Conservation (phyloP, 2,329 filamentous ascomycete genomes). For the Fusarium piperis region DNA sequence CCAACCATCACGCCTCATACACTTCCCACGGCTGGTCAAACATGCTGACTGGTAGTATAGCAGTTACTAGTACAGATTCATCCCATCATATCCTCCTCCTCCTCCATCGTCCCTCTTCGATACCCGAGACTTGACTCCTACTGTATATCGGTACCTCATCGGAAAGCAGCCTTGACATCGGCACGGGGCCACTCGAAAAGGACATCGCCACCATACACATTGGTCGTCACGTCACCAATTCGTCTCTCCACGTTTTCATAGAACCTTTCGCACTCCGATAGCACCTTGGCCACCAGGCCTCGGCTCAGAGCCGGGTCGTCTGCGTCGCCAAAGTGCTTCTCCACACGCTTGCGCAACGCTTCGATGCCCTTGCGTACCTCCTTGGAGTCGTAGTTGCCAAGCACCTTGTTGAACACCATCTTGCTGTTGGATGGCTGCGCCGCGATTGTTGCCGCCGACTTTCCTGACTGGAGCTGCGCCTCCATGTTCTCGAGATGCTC, state of each 20-base stretch:
- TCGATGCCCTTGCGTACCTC: conserved; percentile 93
- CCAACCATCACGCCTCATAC: conserved; percentile 26
- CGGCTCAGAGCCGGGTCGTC: conserved; percentile 76
- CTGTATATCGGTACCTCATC: conserved; percentile 25
- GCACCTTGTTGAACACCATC: conserved; percentile 84
- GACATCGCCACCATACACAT: conserved; percentile 72
- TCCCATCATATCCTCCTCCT: conserved; percentile 31
- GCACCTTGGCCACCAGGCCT: conserved; percentile 66
- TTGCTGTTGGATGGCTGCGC: conserved; percentile 85
- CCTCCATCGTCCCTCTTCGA: conserved; percentile 11
- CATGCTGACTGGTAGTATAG: conserved; percentile 13
- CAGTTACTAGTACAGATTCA: conserved; percentile 32
- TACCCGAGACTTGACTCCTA: neutral
- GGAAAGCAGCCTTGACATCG: conserved; percentile 70
- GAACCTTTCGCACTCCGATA: conserved; percentile 69
- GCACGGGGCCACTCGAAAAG: conserved; percentile 72
- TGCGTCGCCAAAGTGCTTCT: conserved; percentile 95
- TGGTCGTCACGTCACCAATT: conserved; percentile 67
- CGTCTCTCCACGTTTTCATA: conserved; percentile 70
- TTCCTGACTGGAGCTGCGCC: conserved; percentile 69
- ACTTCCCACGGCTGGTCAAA: conserved; percentile 16
- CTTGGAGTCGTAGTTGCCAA: conserved; percentile 81
- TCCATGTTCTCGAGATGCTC: conserved; percentile 94
- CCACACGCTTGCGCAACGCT: conserved; percentile 86
- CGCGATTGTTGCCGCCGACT: conserved; percentile 72